Evolutionary conservation across 2,329 filamentous ascomycete genomes (phyloP).

Genomic region (Fusarium sp.): DNA sequence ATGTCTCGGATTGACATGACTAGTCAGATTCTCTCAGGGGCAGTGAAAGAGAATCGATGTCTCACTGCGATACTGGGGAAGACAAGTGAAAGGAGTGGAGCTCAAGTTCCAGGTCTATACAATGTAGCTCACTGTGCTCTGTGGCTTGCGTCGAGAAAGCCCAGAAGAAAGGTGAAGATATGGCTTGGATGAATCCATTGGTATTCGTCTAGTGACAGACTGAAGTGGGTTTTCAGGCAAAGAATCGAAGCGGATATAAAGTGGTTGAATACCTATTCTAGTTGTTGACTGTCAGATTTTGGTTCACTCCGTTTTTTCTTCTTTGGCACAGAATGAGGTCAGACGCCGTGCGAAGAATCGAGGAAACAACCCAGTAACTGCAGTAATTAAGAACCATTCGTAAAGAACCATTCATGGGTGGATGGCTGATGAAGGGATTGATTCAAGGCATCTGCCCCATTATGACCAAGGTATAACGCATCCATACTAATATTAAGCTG

Average conservation of each 20-base stretch:
- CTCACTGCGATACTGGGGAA: conserved; percentile 25
- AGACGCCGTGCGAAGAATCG: conserved; percentile 25
- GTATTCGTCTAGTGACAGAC: not conserved
- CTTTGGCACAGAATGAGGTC: conserved; percentile 19
- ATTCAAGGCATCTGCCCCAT: conserved; percentile 20
- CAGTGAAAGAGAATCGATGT: conserved; percentile 33
- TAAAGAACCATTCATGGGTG: conserved; percentile 15
- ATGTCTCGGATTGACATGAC: conserved; percentile 42
- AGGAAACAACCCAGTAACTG: conserved; percentile 5
- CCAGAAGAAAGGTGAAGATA: conserved; percentile 16
- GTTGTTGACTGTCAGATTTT: conserved; percentile 22
- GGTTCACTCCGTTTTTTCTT: not conserved
- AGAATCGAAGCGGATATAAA: not conserved
- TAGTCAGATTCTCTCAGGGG: conserved; percentile 14
- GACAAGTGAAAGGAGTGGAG: conserved; percentile 28
- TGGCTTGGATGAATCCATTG: conserved; percentile 1
- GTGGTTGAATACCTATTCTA: not conserved
- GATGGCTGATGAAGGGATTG: conserved; percentile 32
- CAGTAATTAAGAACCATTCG: conserved; percentile 20
- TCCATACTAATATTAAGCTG: not conserved
- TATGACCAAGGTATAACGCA: conserved; percentile 25
- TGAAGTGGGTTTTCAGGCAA: no score
- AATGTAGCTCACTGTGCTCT: conserved; percentile 6
- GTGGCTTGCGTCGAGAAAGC: conserved; percentile 25
- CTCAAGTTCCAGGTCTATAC: not conserved